A percentile compares a stretch with the other conserved stretches of the same genome.
Evolutionary conservation across 2,329 filamentous ascomycete species (phyloP).

Genomic region (Pseudogymnoascus sp.): DNA sequence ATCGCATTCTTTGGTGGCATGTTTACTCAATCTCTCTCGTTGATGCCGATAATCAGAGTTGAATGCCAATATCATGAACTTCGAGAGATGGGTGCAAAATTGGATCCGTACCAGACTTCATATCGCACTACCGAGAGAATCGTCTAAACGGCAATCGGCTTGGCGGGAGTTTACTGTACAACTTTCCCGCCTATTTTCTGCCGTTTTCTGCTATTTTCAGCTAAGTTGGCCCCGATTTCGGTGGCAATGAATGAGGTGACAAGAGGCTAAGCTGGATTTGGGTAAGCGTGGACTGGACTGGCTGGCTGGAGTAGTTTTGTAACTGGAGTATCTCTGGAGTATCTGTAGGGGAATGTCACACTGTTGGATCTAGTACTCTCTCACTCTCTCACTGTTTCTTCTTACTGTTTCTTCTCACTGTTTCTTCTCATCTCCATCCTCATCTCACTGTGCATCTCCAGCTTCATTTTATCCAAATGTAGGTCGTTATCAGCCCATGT

Average conservation of each 20-base stretch:
- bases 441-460: not conserved
- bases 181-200: not conserved
- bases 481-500: not conserved
- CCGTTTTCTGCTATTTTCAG: not conserved
- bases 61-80: too few relatives aligned
- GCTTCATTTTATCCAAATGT: constrained; percentile 1
- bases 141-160: too few relatives aligned
- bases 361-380: not conserved
- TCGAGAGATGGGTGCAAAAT: too few relatives aligned
- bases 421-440: not conserved
- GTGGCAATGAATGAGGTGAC: not conserved
- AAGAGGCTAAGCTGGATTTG: not conserved
- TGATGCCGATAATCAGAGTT: too few relatives aligned
- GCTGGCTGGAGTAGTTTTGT: not conserved
- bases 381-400: not conserved
- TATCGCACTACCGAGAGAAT: too few relatives aligned
- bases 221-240: not conserved
- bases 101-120: too few relatives aligned
- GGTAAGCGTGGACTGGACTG: not conserved
- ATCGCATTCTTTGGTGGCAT: too few relatives aligned
- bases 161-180: too few relatives aligned
- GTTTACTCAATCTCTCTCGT: too few relatives aligned
- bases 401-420: not conserved
- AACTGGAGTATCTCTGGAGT: too few relatives aligned
- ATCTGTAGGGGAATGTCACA: not conserved